Evolutionary conservation across 2,329 filamentous ascomycete genomes (phyloP).

Genomic region (Mycosphaerella sp.): DNA sequence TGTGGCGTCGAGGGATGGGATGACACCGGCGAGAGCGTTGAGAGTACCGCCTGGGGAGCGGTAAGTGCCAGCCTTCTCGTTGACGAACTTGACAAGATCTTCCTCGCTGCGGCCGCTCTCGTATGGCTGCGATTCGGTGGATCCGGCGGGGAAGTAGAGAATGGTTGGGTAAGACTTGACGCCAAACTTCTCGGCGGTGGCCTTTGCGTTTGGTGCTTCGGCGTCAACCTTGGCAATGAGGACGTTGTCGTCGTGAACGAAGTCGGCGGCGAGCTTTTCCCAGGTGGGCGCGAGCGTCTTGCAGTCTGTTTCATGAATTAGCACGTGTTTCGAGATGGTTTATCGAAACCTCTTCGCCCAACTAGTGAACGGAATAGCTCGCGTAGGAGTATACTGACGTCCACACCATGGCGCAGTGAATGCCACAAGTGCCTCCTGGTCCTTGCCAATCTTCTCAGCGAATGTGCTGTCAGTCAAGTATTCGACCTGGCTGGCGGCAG

Average conservation of each 20-base stretch:
- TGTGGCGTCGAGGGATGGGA: constrained; percentile 69
- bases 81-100: constrained; percentile 73
- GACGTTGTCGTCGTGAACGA: constrained; percentile 68
- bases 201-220: constrained; percentile 79
- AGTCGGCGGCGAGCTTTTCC: constrained; percentile 81
- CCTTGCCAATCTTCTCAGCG: constrained; percentile 67
- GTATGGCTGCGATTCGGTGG: constrained; percentile 66
- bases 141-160: constrained; percentile 91
- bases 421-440: constrained; percentile 87
- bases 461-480: constrained; percentile 78
- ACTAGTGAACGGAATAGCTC: neutral
- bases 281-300: constrained; percentile 86
- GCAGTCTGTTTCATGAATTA: constrained; percentile 63
- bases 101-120: constrained; percentile 68
- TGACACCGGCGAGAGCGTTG: constrained; percentile 70
- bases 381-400: constrained; percentile 58
- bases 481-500: constrained; percentile 66
- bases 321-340: neutral
- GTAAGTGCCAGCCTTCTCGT: constrained; percentile 82
- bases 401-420: constrained; percentile 99
- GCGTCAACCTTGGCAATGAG: constrained; percentile 93
- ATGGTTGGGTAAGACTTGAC: constrained; percentile 91
- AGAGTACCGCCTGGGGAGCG: constrained; percentile 75
- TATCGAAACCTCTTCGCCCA: neutral
- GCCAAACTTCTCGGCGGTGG: constrained; percentile 66